A percentile compares a stretch with the other conserved stretches of the same genome.
Conservation (phyloP, 1,284 basidiomycete species). For the Naganishia sp. region DNA sequence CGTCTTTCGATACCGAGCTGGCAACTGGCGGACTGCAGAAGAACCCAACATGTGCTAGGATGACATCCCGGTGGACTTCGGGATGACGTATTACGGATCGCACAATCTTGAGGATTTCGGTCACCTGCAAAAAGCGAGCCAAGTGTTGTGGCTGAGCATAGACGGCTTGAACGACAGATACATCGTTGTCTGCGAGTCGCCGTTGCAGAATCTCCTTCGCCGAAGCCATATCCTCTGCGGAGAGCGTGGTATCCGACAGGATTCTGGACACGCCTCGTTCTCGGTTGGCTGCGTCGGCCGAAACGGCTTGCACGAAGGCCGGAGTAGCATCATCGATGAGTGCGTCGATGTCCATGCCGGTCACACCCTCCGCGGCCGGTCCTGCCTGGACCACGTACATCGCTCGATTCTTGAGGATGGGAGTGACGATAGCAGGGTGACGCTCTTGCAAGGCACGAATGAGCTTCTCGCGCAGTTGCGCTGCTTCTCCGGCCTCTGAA, state of each 20-base stretch:
- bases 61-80: slow-evolving; percentile 57
- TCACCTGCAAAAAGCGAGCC: slow-evolving; percentile 56
- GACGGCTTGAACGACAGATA: slow-evolving; percentile 65
- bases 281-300: slow-evolving; percentile 52
- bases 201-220: slow-evolving; percentile 55
- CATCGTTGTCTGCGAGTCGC: slow-evolving; percentile 66
- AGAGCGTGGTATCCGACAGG: slow-evolving; percentile 35
- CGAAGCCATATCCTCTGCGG: slow-evolving; percentile 38
- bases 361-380: slow-evolving; percentile 12
- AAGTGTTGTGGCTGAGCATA: slow-evolving; percentile 61
- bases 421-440: slow-evolving; percentile 43
- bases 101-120: slow-evolving; percentile 59
- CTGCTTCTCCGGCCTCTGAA: slow-evolving; percentile 33
- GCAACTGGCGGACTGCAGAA: slow-evolving; percentile 57
- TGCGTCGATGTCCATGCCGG: slow-evolving; percentile 25
- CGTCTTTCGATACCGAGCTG: slow-evolving; percentile 42
- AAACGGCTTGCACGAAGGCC: slow-evolving; percentile 50
- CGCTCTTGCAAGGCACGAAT: slow-evolving; percentile 46
- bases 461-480: slow-evolving; percentile 38
- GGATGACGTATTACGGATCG: slow-evolving; percentile 55
- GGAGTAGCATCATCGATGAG: slow-evolving; percentile 31
- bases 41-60: slow-evolving; percentile 67
- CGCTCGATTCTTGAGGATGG: slow-evolving; percentile 25
- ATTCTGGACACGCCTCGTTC: slow-evolving; percentile 50
- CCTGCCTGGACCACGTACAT: slow-evolving; percentile 25